A percentile compares a stretch with the other conserved stretches of the same genome.
These are phyloP conservation scores for Pinus tabuliformis DNA, from an alignment of 75 land plant genomes.

Conservation along the genomic window DNA sequence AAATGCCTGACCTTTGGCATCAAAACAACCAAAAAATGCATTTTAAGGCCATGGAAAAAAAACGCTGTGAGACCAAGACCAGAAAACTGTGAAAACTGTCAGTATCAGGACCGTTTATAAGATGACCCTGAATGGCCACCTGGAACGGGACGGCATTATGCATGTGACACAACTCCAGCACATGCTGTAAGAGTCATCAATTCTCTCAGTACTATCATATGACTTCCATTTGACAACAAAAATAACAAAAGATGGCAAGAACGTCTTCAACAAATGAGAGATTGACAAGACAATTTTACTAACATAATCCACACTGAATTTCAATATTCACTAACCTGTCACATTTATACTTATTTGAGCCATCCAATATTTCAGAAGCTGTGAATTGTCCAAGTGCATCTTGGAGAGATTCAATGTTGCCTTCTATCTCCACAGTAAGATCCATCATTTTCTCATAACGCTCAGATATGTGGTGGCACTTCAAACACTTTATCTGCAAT, in stretches of 20 bases:
- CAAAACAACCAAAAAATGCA: too few relatives aligned
- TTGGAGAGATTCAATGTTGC: conserved; percentile 73
- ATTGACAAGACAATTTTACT: not conserved
- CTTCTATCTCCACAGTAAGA: conserved; percentile 89
- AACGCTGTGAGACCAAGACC: too few relatives aligned
- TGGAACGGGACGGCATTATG: too few relatives aligned
- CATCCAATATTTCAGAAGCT: conserved; percentile 64
- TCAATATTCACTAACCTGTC: conserved; percentile 40
- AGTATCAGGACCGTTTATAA: too few relatives aligned
- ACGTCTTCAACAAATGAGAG: not conserved
- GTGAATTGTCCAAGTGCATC: conserved; percentile 83
- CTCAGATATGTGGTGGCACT: conserved; percentile 71
- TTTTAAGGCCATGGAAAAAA: too few relatives aligned
- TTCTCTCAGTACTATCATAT: not conserved
- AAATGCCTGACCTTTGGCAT: too few relatives aligned
- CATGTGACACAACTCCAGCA: not conserved
- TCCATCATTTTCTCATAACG: conserved; percentile 79
- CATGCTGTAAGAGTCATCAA: not conserved
- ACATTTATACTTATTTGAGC: conserved; percentile 85
- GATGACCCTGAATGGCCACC: too few relatives aligned
- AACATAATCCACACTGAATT: not conserved
- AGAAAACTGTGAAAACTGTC: too few relatives aligned
- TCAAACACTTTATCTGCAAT: conserved; percentile 75
- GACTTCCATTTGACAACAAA: not conserved
- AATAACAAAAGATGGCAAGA: not conserved